These are phyloP conservation scores for Aspergillus fumigatus DNA, from an alignment of 2,329 filamentous ascomycete species.

Conservation along the genomic window DNA sequence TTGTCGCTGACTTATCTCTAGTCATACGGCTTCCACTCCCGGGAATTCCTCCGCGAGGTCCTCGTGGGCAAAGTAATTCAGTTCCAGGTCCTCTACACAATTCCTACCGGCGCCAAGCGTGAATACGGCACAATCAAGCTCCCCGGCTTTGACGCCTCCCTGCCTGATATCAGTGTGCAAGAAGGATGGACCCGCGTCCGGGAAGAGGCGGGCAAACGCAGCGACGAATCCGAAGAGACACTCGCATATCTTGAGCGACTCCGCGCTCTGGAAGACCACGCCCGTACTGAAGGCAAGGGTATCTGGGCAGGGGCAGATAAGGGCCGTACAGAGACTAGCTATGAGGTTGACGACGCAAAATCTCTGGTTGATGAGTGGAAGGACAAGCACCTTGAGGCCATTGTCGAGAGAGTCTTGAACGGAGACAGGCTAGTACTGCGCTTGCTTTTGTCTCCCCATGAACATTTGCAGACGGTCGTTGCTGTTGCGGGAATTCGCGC, in stretches of 20 bases:
- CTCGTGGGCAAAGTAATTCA: constrained; percentile 82
- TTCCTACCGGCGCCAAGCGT: constrained; percentile 71
- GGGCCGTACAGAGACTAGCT: constrained; percentile 66
- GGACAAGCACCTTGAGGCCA: constrained; percentile 74
- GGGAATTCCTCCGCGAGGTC: constrained; percentile 82
- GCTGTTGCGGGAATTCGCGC: constrained; percentile 84
- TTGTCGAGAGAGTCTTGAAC: constrained; percentile 86
- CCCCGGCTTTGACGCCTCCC: constrained; percentile 60
- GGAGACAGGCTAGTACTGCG: constrained; percentile 87
- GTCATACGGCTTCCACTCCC: constrained; percentile 87
- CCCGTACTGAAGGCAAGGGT: constrained; percentile 73
- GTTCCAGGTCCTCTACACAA: constrained; percentile 80
- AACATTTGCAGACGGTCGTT: constrained; percentile 85
- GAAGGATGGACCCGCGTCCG: constrained; percentile 91
- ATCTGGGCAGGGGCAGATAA: constrained; percentile 67
- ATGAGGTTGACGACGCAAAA: constrained; percentile 74
- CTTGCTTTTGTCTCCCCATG: constrained; percentile 71
- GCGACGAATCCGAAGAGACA: constrained; percentile 78
- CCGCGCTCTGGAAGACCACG: constrained; percentile 69
- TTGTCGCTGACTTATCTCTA: constrained; percentile 20
- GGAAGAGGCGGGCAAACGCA: constrained; percentile 80
- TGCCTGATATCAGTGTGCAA: constrained; percentile 79
- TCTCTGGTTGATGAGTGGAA: constrained; percentile 77
- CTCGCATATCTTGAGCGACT: constrained; percentile 69
- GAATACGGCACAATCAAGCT: constrained; percentile 83